Evolutionary conservation across 257 asterid genomes (phyloP).

Genomic region (Leonotis leonurus): DNA sequence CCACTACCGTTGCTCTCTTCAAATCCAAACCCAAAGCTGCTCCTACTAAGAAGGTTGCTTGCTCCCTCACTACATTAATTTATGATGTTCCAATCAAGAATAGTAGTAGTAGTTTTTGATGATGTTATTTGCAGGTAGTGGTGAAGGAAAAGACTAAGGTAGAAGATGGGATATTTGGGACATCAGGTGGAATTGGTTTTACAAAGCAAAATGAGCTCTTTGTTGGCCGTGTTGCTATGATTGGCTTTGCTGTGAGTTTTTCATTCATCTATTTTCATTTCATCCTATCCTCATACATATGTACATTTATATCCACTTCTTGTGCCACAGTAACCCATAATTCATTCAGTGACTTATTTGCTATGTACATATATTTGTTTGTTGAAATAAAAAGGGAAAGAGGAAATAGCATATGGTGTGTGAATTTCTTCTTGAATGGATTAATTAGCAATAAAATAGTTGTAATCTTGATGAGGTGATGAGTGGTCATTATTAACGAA

Average conservation of each 20-base stretch:
- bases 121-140: conserved; percentile 17
- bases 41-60: conserved; percentile 53
- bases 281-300: not conserved
- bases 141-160: conserved; percentile 54
- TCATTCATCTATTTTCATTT: no score
- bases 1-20: conserved; percentile 51
- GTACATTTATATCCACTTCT: not conserved
- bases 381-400: not conserved
- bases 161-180: conserved; percentile 87
- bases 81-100: no score
- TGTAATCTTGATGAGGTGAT: no score
- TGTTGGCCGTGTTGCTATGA: conserved; percentile 94
- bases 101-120: not conserved
- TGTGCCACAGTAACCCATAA: no score
- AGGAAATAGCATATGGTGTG: not conserved
- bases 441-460: no score
- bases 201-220: conserved; percentile 87
- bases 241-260: conserved; percentile 82
- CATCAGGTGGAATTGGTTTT: conserved; percentile 90
- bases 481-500: no score
- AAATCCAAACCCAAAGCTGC: conserved; percentile 68
- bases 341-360: no score
- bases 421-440: no score
- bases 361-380: not conserved
- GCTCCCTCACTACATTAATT: no score